Percentiles rank a stretch among this genome's conserved stretches.
Conservation (phyloP, 1,284 basidiomycete species). For the Cryptococcus maquisensis region DNA sequence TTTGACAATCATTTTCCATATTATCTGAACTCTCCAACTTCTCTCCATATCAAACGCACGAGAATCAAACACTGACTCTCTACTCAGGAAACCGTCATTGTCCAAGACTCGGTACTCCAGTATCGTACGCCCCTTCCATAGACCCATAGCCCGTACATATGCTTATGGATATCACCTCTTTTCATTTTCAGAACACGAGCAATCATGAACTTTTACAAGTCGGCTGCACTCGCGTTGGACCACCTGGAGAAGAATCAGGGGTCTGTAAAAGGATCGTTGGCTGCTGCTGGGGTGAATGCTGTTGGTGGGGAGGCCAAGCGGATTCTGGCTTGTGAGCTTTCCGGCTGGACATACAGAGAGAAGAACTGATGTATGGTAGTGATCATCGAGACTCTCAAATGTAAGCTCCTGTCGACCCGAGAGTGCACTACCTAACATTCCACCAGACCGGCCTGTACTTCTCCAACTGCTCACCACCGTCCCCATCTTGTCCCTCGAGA, state of each 20-base stretch:
- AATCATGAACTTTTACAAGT: slow-evolving; percentile 89
- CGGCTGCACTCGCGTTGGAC: slow-evolving; percentile 74
- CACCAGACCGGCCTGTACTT: slow-evolving; percentile 53
- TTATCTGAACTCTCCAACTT: slow-evolving; percentile 20
- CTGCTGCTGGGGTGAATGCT: slow-evolving; percentile 55
- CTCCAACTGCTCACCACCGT: slow-evolving; percentile 62
- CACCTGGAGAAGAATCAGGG: slow-evolving; percentile 78
- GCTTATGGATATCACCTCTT: slow-evolving; percentile 5
- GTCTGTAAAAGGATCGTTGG: slow-evolving; percentile 58
- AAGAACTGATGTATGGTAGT: slow-evolving; percentile 51
- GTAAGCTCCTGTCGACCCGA: slow-evolving; percentile 52
- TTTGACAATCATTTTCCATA: slow-evolving; percentile 32
- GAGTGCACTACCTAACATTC: background rate
- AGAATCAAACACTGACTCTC: background rate
- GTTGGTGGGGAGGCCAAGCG: slow-evolving; percentile 67
- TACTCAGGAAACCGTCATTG: no score
- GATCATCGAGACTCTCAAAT: slow-evolving; percentile 87
- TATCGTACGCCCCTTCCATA: slow-evolving; percentile 1
- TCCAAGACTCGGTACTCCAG: background rate
- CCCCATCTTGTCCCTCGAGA: slow-evolving; percentile 67
- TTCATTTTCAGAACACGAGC: background rate
- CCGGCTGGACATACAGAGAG: background rate
- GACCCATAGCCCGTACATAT: slow-evolving; percentile 2
- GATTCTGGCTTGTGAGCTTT: slow-evolving; percentile 43
- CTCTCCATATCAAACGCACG: background rate